Evolutionary conservation across 306 rosid genomes (phyloP).

Genomic region (Dryas drummondii): DNA sequence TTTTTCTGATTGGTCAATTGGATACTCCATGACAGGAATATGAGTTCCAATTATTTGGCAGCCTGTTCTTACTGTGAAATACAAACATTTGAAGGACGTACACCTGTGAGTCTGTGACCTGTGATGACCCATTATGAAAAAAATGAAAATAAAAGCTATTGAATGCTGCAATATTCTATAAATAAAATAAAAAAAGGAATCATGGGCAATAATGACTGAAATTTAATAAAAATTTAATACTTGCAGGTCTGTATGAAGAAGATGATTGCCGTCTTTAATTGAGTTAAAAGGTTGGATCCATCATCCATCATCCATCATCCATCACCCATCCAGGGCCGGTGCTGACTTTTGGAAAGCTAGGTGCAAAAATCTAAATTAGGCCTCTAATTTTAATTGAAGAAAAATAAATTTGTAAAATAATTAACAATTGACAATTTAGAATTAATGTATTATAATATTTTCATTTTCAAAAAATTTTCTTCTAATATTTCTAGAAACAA

Average conservation of each 20-base stretch:
- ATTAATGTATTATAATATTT: too few relatives aligned
- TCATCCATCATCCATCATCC: background rate
- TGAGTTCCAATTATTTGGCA: background rate
- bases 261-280: background rate
- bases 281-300: constrained; percentile 1
- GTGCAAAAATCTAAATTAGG: too few relatives aligned
- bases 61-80: background rate
- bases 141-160: background rate
- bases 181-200: background rate
- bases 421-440: too few relatives aligned
- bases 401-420: too few relatives aligned
- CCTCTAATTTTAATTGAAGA: too few relatives aligned
- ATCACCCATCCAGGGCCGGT: too few relatives aligned
- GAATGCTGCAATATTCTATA: background rate
- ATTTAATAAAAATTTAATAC: background rate
- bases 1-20: background rate
- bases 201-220: background rate
- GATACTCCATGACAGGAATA: background rate
- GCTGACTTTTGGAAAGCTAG: too few relatives aligned
- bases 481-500: too few relatives aligned
- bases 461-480: too few relatives aligned
- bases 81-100: background rate
- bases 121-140: background rate
- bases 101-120: background rate
- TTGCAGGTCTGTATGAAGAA: constrained; percentile 5